Evolutionary conservation across 2,329 filamentous ascomycete species (phyloP).

Genomic region (Dactylellina drechsleri): DNA sequence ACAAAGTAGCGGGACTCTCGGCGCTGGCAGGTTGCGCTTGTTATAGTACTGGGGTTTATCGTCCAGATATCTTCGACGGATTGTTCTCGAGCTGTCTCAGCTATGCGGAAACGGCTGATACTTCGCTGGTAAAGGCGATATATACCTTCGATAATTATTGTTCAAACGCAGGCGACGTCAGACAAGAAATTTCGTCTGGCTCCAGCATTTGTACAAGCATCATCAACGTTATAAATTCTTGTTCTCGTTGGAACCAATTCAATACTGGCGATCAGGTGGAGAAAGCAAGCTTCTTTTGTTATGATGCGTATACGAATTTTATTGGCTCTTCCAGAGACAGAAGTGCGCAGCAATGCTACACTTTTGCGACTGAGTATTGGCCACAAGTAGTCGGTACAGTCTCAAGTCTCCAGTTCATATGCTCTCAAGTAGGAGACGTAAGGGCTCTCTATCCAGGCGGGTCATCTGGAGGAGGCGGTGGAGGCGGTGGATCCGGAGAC

Average conservation of each 20-base stretch:
- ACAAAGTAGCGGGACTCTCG: conserved; percentile 20
- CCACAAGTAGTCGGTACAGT: conserved; percentile 25
- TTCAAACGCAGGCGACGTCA: conserved; percentile 37
- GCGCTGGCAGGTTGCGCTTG: conserved; percentile 37
- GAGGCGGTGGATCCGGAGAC: conserved; percentile 21
- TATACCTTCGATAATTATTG: conserved; percentile 32
- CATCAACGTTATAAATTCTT: conserved; percentile 29
- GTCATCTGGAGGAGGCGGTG: conserved; percentile 17
- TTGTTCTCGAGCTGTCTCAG: conserved; percentile 38
- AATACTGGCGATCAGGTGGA: conserved; percentile 25
- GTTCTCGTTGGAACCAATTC: conserved; percentile 40
- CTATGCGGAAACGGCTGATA: conserved; percentile 40
- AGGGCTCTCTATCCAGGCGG: conserved; percentile 25
- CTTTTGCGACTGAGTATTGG: conserved; percentile 48
- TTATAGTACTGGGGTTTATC: conserved; percentile 29
- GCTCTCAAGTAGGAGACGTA: conserved; percentile 44
- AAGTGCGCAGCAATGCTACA: conserved; percentile 40
- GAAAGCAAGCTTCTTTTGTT: conserved; percentile 50
- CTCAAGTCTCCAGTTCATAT: conserved; percentile 40
- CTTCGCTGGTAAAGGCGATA: conserved; percentile 20
- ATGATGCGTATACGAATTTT: conserved; percentile 40
- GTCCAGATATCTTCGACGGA: conserved; percentile 37
- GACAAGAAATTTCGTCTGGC: conserved; percentile 32
- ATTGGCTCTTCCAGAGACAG: conserved; percentile 45
- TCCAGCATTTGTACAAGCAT: conserved; percentile 23